These are phyloP conservation scores for Orbilia oligospora DNA, from an alignment of 2,329 filamentous ascomycete genomes.

Conservation along the genomic window DNA sequence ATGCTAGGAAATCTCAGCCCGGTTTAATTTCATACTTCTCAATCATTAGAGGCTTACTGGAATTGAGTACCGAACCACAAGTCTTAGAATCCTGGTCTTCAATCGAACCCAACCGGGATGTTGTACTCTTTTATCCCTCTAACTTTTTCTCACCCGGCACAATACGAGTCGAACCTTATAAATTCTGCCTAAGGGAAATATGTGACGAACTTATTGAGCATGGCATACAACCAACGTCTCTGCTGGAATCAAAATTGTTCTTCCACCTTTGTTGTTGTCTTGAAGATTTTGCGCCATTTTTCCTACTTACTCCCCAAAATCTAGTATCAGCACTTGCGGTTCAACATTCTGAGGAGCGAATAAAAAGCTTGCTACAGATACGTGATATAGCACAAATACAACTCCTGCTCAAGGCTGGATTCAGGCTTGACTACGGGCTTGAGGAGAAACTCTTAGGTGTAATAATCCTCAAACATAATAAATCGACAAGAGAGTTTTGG, in stretches of 20 bases:
- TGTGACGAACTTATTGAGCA: background rate
- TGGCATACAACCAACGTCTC: background rate
- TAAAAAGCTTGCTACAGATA: background rate
- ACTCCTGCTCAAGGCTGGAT: background rate
- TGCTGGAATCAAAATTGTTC: background rate
- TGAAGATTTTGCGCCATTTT: background rate
- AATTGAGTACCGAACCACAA: background rate
- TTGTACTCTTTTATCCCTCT: too few species aligned
- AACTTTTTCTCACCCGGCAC: too few species aligned
- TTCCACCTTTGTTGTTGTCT: background rate
- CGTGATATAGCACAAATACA: background rate
- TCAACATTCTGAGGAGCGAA: background rate
- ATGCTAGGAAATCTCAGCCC: background rate
- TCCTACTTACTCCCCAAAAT: background rate
- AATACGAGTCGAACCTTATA: background rate
- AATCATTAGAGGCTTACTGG: background rate
- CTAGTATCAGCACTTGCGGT: background rate
- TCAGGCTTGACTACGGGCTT: background rate
- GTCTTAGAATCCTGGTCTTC: background rate
- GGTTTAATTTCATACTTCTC: background rate
- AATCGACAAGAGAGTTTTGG: background rate
- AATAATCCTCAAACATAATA: background rate
- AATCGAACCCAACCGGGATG: too few species aligned
- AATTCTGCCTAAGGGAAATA: background rate
- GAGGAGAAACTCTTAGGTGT: background rate